These are phyloP conservation scores for Gremmenia infestans DNA, from an alignment of 2,329 filamentous ascomycete species.

Conservation along the genomic window DNA sequence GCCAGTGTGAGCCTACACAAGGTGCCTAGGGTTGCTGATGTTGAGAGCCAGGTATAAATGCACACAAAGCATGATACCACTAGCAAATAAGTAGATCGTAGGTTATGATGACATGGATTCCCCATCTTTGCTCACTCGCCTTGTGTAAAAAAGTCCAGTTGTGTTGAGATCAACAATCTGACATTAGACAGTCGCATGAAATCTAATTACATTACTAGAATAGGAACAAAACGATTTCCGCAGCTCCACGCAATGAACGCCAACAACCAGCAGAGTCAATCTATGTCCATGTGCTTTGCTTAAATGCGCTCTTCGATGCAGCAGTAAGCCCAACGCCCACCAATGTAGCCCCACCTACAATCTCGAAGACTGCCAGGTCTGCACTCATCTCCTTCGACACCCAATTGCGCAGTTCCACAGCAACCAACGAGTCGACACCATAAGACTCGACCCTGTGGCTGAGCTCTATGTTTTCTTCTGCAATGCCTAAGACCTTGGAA, in stretches of 20 bases:
- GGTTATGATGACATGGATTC: too few species aligned
- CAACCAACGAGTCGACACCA: slow-evolving; percentile 48
- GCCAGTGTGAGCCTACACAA: slow-evolving; percentile 31
- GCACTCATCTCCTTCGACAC: slow-evolving; percentile 37
- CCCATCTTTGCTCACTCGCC: too few species aligned
- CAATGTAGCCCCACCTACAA: background rate
- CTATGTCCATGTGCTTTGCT: background rate
- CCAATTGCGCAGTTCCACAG: slow-evolving; percentile 47
- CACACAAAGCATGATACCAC: background rate
- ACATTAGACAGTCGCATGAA: too few species aligned
- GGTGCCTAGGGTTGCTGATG: slow-evolving; percentile 35
- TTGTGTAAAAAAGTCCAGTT: too few species aligned
- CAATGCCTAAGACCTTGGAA: slow-evolving; percentile 23
- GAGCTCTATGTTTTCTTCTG: slow-evolving; percentile 21
- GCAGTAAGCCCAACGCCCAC: background rate
- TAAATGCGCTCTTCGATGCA: background rate
- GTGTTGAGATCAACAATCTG: too few species aligned
- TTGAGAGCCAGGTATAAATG: slow-evolving; percentile 36
- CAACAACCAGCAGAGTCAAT: background rate
- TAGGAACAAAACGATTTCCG: too few species aligned
- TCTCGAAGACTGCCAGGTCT: slow-evolving; percentile 28
- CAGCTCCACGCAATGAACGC: too few species aligned
- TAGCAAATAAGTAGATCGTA: too few species aligned
- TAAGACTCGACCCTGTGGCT: slow-evolving; percentile 33
- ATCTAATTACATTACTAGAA: too few species aligned